A percentile compares a stretch with the other conserved stretches of the same genome.
phyloP scores from a whole-genome alignment of 257 asterid genomes.

The Nyctanthes arbortristis region DNA sequence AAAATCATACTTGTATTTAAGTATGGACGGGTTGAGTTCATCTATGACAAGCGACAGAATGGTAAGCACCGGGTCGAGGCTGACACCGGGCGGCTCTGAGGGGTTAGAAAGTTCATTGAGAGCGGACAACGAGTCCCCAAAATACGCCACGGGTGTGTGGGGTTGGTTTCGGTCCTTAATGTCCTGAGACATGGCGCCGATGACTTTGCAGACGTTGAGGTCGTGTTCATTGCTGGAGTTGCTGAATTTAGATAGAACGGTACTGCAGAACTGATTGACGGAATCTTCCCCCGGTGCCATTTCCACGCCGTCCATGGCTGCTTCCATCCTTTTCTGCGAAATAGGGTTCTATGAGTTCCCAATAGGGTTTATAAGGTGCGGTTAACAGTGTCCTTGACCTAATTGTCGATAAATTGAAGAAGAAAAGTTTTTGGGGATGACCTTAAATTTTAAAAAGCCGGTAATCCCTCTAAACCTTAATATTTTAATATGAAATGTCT shows the following conservation, averaged over 20 bases:
- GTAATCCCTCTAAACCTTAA: too few species aligned
- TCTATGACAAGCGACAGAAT: slow-evolving; percentile 57
- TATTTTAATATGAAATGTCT: too few species aligned
- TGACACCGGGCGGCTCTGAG: slow-evolving; percentile 49
- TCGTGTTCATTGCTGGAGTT: slow-evolving; percentile 65
- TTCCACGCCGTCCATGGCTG: slow-evolving; percentile 49
- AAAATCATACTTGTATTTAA: slow-evolving; percentile 45
- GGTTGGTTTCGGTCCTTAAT: slow-evolving; percentile 63
- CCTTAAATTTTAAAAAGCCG: too few species aligned
- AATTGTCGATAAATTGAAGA: too few species aligned
- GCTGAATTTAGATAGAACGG: slow-evolving; percentile 54
- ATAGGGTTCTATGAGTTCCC: slow-evolving; percentile 38
- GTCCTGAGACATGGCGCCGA: slow-evolving; percentile 81
- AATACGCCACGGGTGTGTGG: slow-evolving; percentile 62
- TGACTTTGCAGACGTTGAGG: slow-evolving; percentile 68
- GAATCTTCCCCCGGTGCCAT: slow-evolving; percentile 28
- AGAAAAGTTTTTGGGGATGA: too few species aligned
- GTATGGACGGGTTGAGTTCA: slow-evolving; percentile 36
- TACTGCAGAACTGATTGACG: slow-evolving; percentile 51
- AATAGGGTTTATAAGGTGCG: too few species aligned
- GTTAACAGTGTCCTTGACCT: too few species aligned
- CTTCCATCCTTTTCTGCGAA: too few species aligned
- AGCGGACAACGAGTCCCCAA: slow-evolving; percentile 79
- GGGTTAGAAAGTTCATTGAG: slow-evolving; percentile 59
- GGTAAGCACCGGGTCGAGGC: slow-evolving; percentile 65